Base-by-base conservation (phyloP, 2,329 filamentous ascomycete species). In the Talaromyces sp. region DNA sequence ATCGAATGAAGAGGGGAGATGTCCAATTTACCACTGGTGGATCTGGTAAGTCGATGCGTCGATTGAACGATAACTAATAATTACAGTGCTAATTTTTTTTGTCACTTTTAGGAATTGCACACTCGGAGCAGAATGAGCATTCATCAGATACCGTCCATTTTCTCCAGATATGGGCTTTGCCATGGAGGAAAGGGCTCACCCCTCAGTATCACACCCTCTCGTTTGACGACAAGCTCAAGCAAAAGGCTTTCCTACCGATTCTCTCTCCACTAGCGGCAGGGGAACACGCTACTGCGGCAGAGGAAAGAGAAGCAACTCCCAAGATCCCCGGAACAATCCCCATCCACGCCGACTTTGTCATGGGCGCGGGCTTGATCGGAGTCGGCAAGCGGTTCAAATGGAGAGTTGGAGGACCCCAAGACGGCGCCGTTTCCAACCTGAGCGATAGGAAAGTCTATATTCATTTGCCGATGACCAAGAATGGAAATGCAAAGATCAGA, bases 1-100 rank as follows among this genome's bases (percentile, higher is more conserved):
- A 81, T 70, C 81, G 85, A 36, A 88, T 96, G 81, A 84, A 84
- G 69, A 82, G 91, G 42, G 91, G 91, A 13, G 91, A 96, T 73
- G 90, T 96, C 52, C 92, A 96, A 71, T 96, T 96, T 75, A 96
- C 92, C 10, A 92, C 88, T 15, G 92, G 90, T n/a, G 92, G 92
- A 59, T 92, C 86, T 5, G 87, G 87, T 68, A 85, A 66, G 72
- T 67, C 56, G 25, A 53, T 27, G 11, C 8, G 17, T 36, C 22
- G 8, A 7, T n/a, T 8, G 7, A 19, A 25, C 22, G 7, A 19
- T 10, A 25, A 25, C 6, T 22, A 9, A 15, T 9, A 11, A 55
- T 44, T 19, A 13, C 13, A 66, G 62, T 30, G 32, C 42, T 25
- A 33, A 64, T 19, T 33, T 60, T 30, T 60, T 36, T 57, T 25